Conservation (phyloP, 768 basidiomycete genomes). For the Boletus pseudopeckii region DNA sequence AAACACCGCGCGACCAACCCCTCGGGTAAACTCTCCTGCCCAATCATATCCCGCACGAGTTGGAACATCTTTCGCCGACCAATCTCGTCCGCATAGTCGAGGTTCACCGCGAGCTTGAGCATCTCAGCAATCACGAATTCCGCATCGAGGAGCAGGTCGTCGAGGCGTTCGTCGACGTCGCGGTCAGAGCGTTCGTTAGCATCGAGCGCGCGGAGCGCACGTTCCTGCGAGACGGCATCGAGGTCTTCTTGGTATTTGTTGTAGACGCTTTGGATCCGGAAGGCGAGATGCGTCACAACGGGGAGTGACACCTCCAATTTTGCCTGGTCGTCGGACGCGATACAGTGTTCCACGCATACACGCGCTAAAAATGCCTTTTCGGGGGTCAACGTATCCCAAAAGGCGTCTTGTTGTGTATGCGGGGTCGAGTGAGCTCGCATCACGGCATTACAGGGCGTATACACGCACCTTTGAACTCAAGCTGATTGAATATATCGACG, state of each 20-base stretch:
- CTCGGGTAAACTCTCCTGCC: slow-evolving; percentile 65
- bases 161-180: slow-evolving; percentile 46
- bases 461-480: slow-evolving; percentile 66
- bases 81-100: slow-evolving; percentile 92
- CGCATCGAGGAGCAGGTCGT: slow-evolving; percentile 28
- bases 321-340: slow-evolving; percentile 52
- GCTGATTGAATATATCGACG: slow-evolving; percentile 59
- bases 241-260: slow-evolving; percentile 54
- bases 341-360: slow-evolving; percentile 79
- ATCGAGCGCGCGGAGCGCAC: slow-evolving; percentile 25
- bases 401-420: slow-evolving; percentile 49
- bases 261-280: slow-evolving; percentile 66
- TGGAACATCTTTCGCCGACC: slow-evolving; percentile 85
- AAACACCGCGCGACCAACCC: slow-evolving; percentile 69
- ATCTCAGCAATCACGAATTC: slow-evolving; percentile 80
- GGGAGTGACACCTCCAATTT: slow-evolving; percentile 73
- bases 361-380: slow-evolving; percentile 80
- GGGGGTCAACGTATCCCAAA: slow-evolving; percentile 67
- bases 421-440: neutral
- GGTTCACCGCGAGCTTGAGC: slow-evolving; percentile 68
- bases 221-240: slow-evolving; percentile 39
- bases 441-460: neutral
- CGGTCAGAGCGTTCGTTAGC: slow-evolving; percentile 34
- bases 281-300: slow-evolving; percentile 80
- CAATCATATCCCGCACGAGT: slow-evolving; percentile 83